phyloP scores from a whole-genome alignment of 257 asterid species.

The Leptodermis oblonga region DNA sequence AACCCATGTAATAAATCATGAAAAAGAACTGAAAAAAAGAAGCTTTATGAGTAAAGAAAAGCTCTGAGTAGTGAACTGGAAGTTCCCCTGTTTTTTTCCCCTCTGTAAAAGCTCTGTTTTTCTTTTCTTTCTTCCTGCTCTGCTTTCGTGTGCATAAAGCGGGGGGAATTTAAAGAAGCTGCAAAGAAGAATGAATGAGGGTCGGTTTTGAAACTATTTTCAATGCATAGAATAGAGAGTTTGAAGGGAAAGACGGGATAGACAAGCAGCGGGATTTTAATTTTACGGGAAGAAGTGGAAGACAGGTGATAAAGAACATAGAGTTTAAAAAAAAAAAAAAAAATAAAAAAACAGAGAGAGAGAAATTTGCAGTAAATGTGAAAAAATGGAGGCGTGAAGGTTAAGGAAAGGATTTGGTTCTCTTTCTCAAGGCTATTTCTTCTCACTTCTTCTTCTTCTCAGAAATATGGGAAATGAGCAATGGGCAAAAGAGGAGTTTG shows the following conservation, averaged over 20 bases:
- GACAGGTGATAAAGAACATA: constrained; percentile 12
- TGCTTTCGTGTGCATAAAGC: constrained; percentile 14
- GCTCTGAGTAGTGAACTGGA: not conserved
- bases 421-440: constrained; percentile 55
- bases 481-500: too few relatives aligned
- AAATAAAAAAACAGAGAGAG: too few relatives aligned
- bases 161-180: constrained; percentile 29
- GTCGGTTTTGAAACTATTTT: constrained; percentile 13
- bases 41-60: not conserved
- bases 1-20: constrained; percentile 31
- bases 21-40: not conserved
- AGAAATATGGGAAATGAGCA: too few relatives aligned
- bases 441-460: constrained; percentile 11
- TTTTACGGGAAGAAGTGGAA: constrained; percentile 13
- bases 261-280: constrained; percentile 14
- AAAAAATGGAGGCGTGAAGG: constrained; percentile 63
- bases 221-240: constrained; percentile 24
- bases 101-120: constrained; percentile 17
- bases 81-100: constrained; percentile 25
- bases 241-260: constrained; percentile 5
- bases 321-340: constrained; percentile 10
- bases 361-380: constrained; percentile 10
- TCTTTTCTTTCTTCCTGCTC: not conserved
- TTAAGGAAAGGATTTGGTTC: constrained; percentile 55
- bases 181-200: not conserved